Base-by-base conservation (phyloP, 768 basidiomycete genomes). In the Dictyophora rubrovolvata region DNA sequence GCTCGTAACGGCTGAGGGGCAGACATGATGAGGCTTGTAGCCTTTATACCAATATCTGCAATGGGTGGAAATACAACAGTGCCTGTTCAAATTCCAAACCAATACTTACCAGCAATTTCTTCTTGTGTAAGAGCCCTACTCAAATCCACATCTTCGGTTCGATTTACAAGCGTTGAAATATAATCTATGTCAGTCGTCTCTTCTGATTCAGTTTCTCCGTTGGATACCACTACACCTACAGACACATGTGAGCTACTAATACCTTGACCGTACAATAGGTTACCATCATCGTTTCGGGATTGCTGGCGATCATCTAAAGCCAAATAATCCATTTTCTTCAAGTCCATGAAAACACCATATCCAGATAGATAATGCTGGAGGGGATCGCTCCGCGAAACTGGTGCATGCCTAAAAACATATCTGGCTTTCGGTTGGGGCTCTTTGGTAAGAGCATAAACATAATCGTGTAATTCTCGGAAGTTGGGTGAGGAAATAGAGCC, bases 301-400 rank as follows among this genome's bases (percentile, higher is more conserved):
- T 53, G 57, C 35, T 17, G 49, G 37, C 96, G 75, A 69, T 99
- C 96, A 67, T 99, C 96, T 8, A 97, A 73, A 4, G 87, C 93
- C 12, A 97, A 79, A 68, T 98, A 99, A 65, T 99, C 96, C 78
- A 83, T 96, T 74, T 94, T 96, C 77, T 99, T 99, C 65, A 99
- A 71, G 64, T 95, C 92, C 55, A 99, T 74, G 20, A 87, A 79
- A 7, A 94, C 94, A 2, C 96, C 96, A 65, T 92, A 99, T 5
- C 95, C 95, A 2, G 87, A 84, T 8, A 99, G 73, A 65, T 79
- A 77, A 60, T 71, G 79, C 20, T 69, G 63, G 0, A 65, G 65
- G 0, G 64, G 53, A 18, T 64, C 65, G 0, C 66, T 62, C 11
- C 58, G 59, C 5, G 57, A 56, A 1, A 80, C 75, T 2, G 86